A percentile compares a stretch with the other conserved stretches of the same genome.
Conservation (phyloP, 2,329 filamentous ascomycete species). For the Sarocladiaceae sp. region DNA sequence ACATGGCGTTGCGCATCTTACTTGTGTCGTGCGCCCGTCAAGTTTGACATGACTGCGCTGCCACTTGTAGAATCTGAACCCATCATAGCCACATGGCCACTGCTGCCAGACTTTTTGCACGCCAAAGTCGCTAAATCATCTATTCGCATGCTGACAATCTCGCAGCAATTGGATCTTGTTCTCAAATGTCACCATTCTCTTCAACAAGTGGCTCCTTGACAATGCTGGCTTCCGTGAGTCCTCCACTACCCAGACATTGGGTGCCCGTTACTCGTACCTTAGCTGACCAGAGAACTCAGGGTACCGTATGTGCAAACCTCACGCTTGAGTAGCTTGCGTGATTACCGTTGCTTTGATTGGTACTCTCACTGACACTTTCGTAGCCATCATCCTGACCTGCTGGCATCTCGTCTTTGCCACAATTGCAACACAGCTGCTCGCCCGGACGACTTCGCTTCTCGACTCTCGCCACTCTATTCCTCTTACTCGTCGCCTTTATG, state of each 20-base stretch:
- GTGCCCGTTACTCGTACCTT: background rate
- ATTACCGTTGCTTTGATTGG: background rate
- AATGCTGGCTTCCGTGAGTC: slow-evolving; percentile 68
- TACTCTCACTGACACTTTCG: background rate
- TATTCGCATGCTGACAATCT: too few species aligned
- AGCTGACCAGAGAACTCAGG: background rate
- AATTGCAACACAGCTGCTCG: slow-evolving; percentile 60
- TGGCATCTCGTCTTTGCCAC: slow-evolving; percentile 67
- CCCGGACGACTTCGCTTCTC: slow-evolving; percentile 57
- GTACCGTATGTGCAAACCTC: background rate
- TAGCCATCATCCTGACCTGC: slow-evolving; percentile 56
- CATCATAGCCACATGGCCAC: too few species aligned
- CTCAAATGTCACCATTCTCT: slow-evolving; percentile 80
- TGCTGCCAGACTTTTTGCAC: too few species aligned
- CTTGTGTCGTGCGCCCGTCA: too few species aligned
- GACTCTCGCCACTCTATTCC: slow-evolving; percentile 58
- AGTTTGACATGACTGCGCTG: too few species aligned
- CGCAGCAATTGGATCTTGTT: slow-evolving; percentile 68
- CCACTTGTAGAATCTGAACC: too few species aligned
- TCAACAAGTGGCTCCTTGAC: slow-evolving; percentile 87
- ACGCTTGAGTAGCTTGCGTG: background rate
- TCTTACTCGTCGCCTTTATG: slow-evolving; percentile 57
- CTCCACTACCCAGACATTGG: background rate
- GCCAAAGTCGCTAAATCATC: too few species aligned
- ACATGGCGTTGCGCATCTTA: too few species aligned